Conservation (phyloP, 352 stramenopile genomes). For the Phytophthora ramorum region DNA sequence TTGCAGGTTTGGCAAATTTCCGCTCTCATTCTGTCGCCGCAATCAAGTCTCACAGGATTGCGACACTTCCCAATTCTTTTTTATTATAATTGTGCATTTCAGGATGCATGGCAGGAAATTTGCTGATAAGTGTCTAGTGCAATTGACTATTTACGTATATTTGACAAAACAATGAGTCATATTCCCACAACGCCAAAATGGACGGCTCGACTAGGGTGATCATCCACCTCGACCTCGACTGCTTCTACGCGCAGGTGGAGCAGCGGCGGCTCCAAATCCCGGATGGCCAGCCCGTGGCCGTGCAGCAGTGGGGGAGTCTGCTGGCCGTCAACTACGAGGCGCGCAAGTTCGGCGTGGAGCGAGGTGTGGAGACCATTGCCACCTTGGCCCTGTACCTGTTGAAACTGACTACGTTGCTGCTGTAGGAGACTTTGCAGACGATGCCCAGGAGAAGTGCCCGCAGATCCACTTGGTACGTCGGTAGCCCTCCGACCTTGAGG, state of each 20-base stretch:
- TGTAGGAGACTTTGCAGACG: constrained; percentile 68
- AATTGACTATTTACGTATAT: too few species aligned
- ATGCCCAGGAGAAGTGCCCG: constrained; percentile 76
- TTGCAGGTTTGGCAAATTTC: too few species aligned
- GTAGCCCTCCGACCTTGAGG: not conserved
- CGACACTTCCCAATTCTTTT: too few species aligned
- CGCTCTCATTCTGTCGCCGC: too few species aligned
- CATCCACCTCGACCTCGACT: constrained; percentile 88
- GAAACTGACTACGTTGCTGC: not conserved
- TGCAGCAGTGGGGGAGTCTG: constrained; percentile 87
- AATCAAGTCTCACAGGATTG: too few species aligned
- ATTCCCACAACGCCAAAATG: too few species aligned
- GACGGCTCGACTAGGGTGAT: constrained; percentile 78
- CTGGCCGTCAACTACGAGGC: constrained; percentile 88
- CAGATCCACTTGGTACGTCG: constrained; percentile 78
- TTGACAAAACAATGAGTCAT: too few species aligned
- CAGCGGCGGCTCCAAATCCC: constrained; percentile 74
- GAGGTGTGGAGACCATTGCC: constrained; percentile 38
- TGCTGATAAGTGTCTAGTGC: too few species aligned
- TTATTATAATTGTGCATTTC: too few species aligned
- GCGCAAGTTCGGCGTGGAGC: constrained; percentile 70
- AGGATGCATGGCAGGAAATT: too few species aligned
- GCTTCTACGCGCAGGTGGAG: constrained; percentile 91
- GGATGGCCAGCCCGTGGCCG: constrained; percentile 66
- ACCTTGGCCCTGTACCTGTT: not conserved